Base-by-base conservation (phyloP, 1,284 basidiomycete species). In the Tylopilus sp. region DNA sequence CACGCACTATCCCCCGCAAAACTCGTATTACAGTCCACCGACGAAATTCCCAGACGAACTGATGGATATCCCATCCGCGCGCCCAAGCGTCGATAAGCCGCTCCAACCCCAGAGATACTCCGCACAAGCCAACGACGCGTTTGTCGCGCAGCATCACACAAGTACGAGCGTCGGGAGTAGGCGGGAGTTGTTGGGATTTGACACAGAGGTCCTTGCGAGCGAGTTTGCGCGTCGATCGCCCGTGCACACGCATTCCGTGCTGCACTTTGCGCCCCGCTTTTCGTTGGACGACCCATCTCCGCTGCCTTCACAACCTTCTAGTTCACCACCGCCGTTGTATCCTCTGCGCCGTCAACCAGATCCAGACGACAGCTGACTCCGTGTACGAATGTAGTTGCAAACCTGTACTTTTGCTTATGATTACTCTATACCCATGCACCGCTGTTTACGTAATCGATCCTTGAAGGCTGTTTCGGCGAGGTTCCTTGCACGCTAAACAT, bases 401-500 rank as follows among this genome's bases (percentile, higher is more conserved):
- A 33, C 15, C 7, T 63, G 53, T 63, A 63, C 36, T 48, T 17
- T 42, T 37, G 14, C 50, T 9, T 20, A 10, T 11, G 48, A 50
- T 67, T 65, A n/a, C n/a, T n/a, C n/a, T n/a, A n/a, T n/a, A n/a
- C n/a, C n/a, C n/a, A n/a, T n/a, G n/a, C n/a, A n/a, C n/a, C n/a
- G n/a, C n/a, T n/a, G n/a, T n/a, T n/a, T n/a, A 66, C 39, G 13
- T 66, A 58, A 67, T 44, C 15, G 3, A 28, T 7, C 1, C 9
- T n/a, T 7, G 4, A 4, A 2, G 25, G 37, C n/a, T 22, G n/a
- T 39, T 36, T 19, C 11, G 28, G 11, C 33, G 32, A 17, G 14
- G 6, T n/a, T 15, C n/a, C n/a, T n/a, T n/a, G n/a, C 10, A 20
- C 13, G 6, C 28, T 7, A 1, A 11, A 39, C 50, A 94, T 94